Percentiles rank a stretch among this genome's conserved stretches.
Conservation (phyloP, 2,329 filamentous ascomycete genomes). For the Colletotrichum sp. region DNA sequence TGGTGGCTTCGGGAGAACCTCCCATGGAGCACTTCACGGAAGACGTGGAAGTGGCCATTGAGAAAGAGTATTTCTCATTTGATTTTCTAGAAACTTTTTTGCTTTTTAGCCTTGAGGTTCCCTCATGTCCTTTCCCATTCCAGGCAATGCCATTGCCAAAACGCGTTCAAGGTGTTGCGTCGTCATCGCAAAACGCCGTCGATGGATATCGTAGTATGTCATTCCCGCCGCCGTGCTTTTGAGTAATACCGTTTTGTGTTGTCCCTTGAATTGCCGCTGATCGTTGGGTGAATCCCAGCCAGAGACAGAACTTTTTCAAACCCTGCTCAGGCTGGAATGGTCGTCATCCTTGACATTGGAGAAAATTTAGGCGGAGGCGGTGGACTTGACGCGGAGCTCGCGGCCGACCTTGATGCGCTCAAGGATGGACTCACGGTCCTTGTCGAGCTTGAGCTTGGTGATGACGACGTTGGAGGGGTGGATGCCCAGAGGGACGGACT, state of each 20-base stretch:
- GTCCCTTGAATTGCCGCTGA: constrained; percentile 19
- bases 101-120: constrained; percentile 32
- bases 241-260: neutral
- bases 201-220: constrained; percentile 2
- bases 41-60: constrained; percentile 75
- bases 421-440: constrained; percentile 89
- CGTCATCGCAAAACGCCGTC: constrained; percentile 5
- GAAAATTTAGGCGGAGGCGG: constrained; percentile 61
- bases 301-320: neutral
- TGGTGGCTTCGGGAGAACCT: constrained; percentile 71
- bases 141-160: constrained; percentile 5
- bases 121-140: constrained; percentile 22
- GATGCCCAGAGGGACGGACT: constrained; percentile 92
- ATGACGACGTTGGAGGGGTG: constrained; percentile 97
- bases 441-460: constrained; percentile 98
- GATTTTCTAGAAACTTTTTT: constrained; percentile 17
- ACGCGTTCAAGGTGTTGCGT: constrained; percentile 1
- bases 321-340: neutral
- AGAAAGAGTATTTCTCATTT: constrained; percentile 55
- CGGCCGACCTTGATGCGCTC: constrained; percentile 84
- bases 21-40: constrained; percentile 77
- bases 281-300: neutral
- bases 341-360: neutral
- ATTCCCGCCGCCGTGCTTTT: neutral
- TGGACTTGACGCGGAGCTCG: constrained; percentile 76